These are phyloP conservation scores for Durusdinium trenchii DNA, from an alignment of 73 alveolate species.

Conservation along the genomic window DNA sequence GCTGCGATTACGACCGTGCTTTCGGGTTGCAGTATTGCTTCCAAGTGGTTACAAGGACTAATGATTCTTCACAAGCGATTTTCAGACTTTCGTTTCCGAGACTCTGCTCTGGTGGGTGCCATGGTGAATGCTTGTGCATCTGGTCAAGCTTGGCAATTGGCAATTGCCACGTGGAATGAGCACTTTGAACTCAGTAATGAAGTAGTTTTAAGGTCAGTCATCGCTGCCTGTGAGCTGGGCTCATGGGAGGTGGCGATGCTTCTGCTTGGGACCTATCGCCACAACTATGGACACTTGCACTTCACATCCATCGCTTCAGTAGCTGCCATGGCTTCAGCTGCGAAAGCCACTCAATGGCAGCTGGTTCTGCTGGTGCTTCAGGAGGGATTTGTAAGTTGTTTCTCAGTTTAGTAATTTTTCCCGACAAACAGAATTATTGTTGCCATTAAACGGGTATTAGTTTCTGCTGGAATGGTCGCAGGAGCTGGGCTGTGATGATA, in stretches of 20 bases:
- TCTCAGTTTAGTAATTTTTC: background rate
- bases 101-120: conserved; percentile 49
- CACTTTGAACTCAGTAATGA: background rate
- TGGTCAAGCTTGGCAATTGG: conserved; percentile 63
- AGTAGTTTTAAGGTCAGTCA: conserved; percentile 11
- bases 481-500: background rate
- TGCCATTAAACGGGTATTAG: background rate
- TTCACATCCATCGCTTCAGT: background rate
- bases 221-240: conserved; percentile 54
- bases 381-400: too few species aligned
- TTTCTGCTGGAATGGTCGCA: background rate
- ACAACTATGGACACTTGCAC: too few species aligned
- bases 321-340: conserved; percentile 24
- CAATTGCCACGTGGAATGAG: conserved; percentile 25
- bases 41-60: conserved; percentile 42
- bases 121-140: conserved; percentile 27
- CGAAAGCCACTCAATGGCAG: conserved; percentile 33
- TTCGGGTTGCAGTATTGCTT: background rate
- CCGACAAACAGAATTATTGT: background rate
- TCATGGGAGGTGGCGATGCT: conserved; percentile 22
- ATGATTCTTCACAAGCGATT: background rate
- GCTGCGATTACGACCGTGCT: conserved; percentile 28
- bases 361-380: conserved; percentile 1
- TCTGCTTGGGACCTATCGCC: conserved; percentile 1
- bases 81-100: background rate